Conservation (phyloP, 495 filamentous ascomycete genomes). For the Talaromyces wortmannii region DNA sequence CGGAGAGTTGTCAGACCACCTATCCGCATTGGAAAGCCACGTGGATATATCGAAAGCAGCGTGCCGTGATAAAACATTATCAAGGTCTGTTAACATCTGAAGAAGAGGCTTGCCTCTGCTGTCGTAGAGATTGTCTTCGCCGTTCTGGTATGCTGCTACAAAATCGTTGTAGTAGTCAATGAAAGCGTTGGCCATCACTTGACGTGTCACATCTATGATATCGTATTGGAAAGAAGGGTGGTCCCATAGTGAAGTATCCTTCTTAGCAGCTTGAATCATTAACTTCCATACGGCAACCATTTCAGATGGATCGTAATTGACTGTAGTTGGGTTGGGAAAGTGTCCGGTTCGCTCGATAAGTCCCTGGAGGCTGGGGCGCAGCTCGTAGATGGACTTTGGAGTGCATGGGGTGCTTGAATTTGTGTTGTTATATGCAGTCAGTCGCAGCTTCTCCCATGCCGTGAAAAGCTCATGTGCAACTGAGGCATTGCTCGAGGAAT, state of each 20-base stretch:
- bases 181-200: conserved; percentile 33
- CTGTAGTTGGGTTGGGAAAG: conserved; percentile 18
- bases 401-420: conserved; percentile 24
- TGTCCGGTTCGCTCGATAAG: conserved; percentile 26
- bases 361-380: conserved; percentile 25
- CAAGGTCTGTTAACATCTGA: conserved; percentile 21
- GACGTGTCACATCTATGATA: conserved; percentile 32
- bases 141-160: conserved; percentile 16
- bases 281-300: conserved; percentile 26
- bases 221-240: conserved; percentile 33
- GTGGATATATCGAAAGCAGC: conserved; percentile 23
- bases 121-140: conserved; percentile 5
- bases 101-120: conserved; percentile 16
- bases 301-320: conserved; percentile 25
- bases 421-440: conserved; percentile 36
- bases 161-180: conserved; percentile 19
- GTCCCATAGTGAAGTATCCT: conserved; percentile 21
- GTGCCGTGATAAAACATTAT: conserved; percentile 26
- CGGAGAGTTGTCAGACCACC: conserved; percentile 11
- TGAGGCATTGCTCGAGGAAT: conserved; percentile 13
- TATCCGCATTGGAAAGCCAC: conserved; percentile 25
- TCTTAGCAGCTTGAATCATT: conserved; percentile 21
- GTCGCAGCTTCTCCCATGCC: conserved; percentile 30
- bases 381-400: conserved; percentile 32
- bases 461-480: conserved; percentile 21